Conservation (phyloP, 176 grass and related monocot genomes). For the Paspalum notatum region DNA sequence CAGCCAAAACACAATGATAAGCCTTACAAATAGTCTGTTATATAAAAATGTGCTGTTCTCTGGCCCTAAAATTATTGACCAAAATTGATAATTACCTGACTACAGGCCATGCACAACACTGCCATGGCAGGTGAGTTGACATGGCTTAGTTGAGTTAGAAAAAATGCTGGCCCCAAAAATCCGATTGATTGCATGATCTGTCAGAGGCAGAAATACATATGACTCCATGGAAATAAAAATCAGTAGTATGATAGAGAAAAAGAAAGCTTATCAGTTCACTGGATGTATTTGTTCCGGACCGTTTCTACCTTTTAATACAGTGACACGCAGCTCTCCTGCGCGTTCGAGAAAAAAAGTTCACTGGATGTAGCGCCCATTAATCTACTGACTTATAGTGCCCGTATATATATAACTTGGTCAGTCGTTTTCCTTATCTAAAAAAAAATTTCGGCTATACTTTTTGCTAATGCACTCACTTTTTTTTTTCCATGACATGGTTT, state of each 20-base stretch:
- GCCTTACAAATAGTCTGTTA: neutral
- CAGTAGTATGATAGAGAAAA: neutral
- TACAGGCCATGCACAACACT: conserved; percentile 92
- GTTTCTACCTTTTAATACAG: no score
- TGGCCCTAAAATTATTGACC: neutral
- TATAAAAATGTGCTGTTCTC: conserved; percentile 10
- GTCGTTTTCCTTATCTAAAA: no score
- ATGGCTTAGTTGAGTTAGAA: conserved; percentile 96
- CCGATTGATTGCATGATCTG: conserved; percentile 99
- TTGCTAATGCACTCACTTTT: neutral
- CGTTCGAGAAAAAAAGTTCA: no score
- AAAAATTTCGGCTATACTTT: neutral
- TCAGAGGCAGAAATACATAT: conserved; percentile 34
- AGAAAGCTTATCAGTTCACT: conserved; percentile 8
- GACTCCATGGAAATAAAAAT: neutral
- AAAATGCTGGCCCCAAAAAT: conserved; percentile 97
- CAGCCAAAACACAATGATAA: neutral
- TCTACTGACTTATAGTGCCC: conserved; percentile 1
- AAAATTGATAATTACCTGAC: conserved; percentile 69
- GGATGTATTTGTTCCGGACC: no score
- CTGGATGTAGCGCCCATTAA: neutral
- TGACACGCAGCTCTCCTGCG: no score
- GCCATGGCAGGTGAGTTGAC: conserved; percentile 85
- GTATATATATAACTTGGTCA: no score
- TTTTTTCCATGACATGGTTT: conserved; percentile 13